Conservation (phyloP, 192 early-diverging fungal species). For the Coemansia sp. region DNA sequence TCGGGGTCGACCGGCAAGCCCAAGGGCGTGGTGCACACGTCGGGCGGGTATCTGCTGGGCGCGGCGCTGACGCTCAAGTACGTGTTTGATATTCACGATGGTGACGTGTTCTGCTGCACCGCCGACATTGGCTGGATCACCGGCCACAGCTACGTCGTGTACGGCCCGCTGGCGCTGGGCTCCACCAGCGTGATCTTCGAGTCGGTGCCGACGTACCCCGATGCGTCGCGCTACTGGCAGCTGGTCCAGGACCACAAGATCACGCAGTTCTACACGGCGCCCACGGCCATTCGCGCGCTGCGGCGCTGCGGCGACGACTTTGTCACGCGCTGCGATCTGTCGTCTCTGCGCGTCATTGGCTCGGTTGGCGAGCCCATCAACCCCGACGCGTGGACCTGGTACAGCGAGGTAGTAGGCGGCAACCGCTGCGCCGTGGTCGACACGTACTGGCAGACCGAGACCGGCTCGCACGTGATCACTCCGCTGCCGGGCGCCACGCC, state of each 20-base stretch:
- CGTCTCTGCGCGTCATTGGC: slow-evolving; percentile 83
- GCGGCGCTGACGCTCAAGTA: slow-evolving; percentile 84
- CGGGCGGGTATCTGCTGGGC: slow-evolving; percentile 91
- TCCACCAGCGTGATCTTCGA: slow-evolving; percentile 93
- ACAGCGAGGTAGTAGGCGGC: slow-evolving; percentile 85
- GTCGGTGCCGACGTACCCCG: slow-evolving; percentile 90
- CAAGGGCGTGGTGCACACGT: slow-evolving; percentile 93
- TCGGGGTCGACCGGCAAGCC: slow-evolving; percentile 85
- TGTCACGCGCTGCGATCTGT: slow-evolving; percentile 75
- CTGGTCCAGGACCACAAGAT: slow-evolving; percentile 85
- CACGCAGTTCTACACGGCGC: slow-evolving; percentile 97
- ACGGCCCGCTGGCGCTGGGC: slow-evolving; percentile 84
- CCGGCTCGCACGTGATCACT: slow-evolving; percentile 87
- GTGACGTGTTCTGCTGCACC: slow-evolving; percentile 89
- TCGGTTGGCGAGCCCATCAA: slow-evolving; percentile 98
- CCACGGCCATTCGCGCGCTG: slow-evolving; percentile 95
- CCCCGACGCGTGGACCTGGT: slow-evolving; percentile 97
- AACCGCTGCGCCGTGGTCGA: slow-evolving; percentile 89
- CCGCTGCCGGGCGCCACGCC: slow-evolving; percentile 85
- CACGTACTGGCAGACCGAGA: slow-evolving; percentile 95
- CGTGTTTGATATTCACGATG: slow-evolving; percentile 89
- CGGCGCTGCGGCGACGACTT: slow-evolving; percentile 76
- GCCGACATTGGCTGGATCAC: slow-evolving; percentile 94
- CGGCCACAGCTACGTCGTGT: slow-evolving; percentile 87
- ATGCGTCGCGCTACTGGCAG: slow-evolving; percentile 76